Evolutionary conservation across 176 grass and related monocot genomes (phyloP), one percentile per base, ranked within the genome.

Genomic region (Avena sativa): DNA sequence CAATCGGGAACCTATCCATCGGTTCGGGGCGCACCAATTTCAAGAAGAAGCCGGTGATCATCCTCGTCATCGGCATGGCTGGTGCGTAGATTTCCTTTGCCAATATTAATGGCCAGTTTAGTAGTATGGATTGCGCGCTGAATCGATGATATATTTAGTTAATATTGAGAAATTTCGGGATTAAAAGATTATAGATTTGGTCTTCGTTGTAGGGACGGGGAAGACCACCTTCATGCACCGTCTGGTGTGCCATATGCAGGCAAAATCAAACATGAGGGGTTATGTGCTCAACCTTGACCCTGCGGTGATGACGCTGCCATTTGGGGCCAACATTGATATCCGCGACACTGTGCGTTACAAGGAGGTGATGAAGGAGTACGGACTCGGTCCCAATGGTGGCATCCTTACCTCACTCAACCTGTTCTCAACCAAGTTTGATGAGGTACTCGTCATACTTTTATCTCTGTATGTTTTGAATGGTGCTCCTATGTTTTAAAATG

Each of bases 361-460:
- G 90, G 97, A 99, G 74, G 92, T 99, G 73, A 99, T 96, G 97
- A 99, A 96, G 89, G 94, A 99, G 85, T 94, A 99, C 21, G 89
- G 89, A 14, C 93, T 99, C 49, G 97, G 97, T 49, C 97, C 97
- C n/a, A 99, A 99, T 49, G 97, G 97, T 6, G 94, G 90, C 44
- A 96, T 99, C 80, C 86, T 99, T 30, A 99, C 97, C 47, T 99
- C 92, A 0, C 85, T 99, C 32, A 99, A 99, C 90, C 88, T 96
- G 20, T 96, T 99, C 81, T 63, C 92, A 40, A 96, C 94, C 71
- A 96, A 99, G 81, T 94, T 99, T 11, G 89, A 99, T 23, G 94
- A 99, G 92, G 94, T 95, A 61, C 12, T 3, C 9, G 49, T 57
- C n/a, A 23, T 82, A 12, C 64, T 9, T 84, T 15, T 58, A 83